Evolutionary conservation across 1,284 basidiomycete genomes (phyloP).

Genomic region (Leucoagaricus sp.): DNA sequence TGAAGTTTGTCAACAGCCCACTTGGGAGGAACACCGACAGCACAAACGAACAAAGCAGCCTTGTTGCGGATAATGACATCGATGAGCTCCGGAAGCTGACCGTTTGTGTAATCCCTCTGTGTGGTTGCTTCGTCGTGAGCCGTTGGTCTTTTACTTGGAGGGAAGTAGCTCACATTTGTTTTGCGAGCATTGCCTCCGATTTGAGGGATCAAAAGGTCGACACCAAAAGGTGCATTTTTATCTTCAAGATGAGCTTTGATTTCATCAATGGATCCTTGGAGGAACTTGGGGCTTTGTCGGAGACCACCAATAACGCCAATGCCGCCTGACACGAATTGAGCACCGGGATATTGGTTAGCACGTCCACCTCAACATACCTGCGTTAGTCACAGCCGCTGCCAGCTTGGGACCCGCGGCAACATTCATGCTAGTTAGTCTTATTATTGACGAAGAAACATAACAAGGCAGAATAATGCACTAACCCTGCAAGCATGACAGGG

Average conservation of each 20-base stretch:
- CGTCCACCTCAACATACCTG: slow-evolving; percentile 40
- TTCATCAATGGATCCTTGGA: slow-evolving; percentile 63
- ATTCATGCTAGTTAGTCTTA: slow-evolving; percentile 63
- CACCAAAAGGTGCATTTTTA: slow-evolving; percentile 77
- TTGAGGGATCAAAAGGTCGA: slow-evolving; percentile 82
- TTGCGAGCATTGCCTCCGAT: slow-evolving; percentile 78
- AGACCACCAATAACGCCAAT: slow-evolving; percentile 87
- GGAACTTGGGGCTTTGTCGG: slow-evolving; percentile 67
- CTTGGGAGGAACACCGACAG: slow-evolving; percentile 84
- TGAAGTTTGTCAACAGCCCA: slow-evolving; percentile 82
- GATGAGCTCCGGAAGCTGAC: slow-evolving; percentile 73
- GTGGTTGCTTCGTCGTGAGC: slow-evolving; percentile 8
- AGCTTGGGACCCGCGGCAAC: slow-evolving; percentile 79
- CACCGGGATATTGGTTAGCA: neutral
- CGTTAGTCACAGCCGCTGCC: slow-evolving; percentile 80
- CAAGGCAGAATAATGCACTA: slow-evolving; percentile 7
- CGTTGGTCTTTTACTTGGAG: neutral
- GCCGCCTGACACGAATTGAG: slow-evolving; percentile 47
- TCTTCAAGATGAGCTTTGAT: slow-evolving; percentile 72
- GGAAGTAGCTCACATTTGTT: slow-evolving; percentile 59
- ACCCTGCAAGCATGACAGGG: slow-evolving; percentile 71
- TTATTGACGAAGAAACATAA: neutral
- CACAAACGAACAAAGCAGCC: slow-evolving; percentile 81
- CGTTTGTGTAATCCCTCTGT: slow-evolving; percentile 76
- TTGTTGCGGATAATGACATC: slow-evolving; percentile 80